A percentile compares a stretch with the other conserved stretches of the same genome.
Evolutionary conservation across 1,284 basidiomycete species (phyloP).

Genomic region (Ganoderma resinaceum): DNA sequence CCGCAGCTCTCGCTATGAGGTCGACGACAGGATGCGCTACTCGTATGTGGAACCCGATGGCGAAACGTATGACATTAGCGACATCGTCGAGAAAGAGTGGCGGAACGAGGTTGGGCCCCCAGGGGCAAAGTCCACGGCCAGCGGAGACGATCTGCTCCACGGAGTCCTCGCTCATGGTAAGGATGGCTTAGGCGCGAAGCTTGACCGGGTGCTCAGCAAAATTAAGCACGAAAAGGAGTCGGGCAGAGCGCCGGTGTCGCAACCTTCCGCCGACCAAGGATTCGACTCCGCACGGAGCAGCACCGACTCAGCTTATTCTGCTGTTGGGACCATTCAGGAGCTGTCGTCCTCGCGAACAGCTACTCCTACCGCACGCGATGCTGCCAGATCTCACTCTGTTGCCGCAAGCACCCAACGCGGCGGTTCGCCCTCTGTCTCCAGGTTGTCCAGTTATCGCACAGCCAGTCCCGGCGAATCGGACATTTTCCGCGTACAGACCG

Average conservation of each 20-base stretch:
- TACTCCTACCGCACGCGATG: slow-evolving; percentile 37
- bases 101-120: slow-evolving; percentile 48
- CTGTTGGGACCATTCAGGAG: slow-evolving; percentile 45
- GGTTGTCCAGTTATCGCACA: slow-evolving; percentile 39
- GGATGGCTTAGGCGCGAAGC: slow-evolving; percentile 72
- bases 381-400: slow-evolving; percentile 28
- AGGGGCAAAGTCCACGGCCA: slow-evolving; percentile 38
- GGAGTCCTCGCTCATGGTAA: slow-evolving; percentile 62
- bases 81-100: slow-evolving; percentile 90
- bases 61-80: slow-evolving; percentile 90
- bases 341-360: slow-evolving; percentile 33
- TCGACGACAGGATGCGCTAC: slow-evolving; percentile 82
- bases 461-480: slow-evolving; percentile 40
- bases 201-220: slow-evolving; percentile 82
- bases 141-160: slow-evolving; percentile 67
- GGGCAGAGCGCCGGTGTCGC: slow-evolving; percentile 29
- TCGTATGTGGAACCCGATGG: slow-evolving; percentile 90
- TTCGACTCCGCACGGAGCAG: slow-evolving; percentile 45
- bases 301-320: slow-evolving; percentile 65
- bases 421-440: slow-evolving; percentile 34
- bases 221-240: slow-evolving; percentile 60
- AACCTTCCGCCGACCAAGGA: slow-evolving; percentile 32
- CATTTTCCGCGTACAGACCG: slow-evolving; percentile 32
- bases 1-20: slow-evolving; percentile 80
- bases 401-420: slow-evolving; percentile 39